A percentile compares a stretch with the other conserved stretches of the same genome.
These are phyloP conservation scores for Incumbomyces lentus DNA, from an alignment of 2,329 filamentous ascomycete species.

Conservation along the genomic window DNA sequence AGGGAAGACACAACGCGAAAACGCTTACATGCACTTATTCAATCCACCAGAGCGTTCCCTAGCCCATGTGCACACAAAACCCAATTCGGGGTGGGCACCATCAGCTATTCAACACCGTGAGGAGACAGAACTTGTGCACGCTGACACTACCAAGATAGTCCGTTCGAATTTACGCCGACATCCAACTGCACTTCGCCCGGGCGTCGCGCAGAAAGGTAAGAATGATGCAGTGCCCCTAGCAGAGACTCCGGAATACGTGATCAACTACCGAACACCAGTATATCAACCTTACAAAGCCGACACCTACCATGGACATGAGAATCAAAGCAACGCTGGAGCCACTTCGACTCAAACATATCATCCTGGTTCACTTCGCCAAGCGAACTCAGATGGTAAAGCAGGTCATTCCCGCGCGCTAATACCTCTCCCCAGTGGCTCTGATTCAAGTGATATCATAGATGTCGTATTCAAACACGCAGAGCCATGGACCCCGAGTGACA, in stretches of 20 bases:
- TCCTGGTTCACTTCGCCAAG: background rate
- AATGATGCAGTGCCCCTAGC: background rate
- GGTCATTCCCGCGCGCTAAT: no score
- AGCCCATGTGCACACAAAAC: background rate
- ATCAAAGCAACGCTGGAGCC: background rate
- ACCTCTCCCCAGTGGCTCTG: no score
- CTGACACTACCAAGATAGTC: background rate
- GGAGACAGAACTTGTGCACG: background rate
- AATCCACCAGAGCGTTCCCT: background rate
- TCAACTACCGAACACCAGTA: background rate
- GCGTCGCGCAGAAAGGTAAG: background rate
- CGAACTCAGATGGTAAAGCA: no score
- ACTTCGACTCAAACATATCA: background rate
- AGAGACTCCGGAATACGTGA: background rate
- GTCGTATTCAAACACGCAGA: no score
- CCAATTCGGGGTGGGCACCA: background rate
- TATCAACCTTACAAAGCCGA: background rate
- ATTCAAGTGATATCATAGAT: no score
- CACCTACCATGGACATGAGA: background rate
- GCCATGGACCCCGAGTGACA: no score
- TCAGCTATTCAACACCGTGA: background rate
- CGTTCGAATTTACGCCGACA: background rate
- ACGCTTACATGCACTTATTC: constrained; percentile 5
- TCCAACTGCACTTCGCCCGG: background rate
- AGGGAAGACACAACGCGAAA: background rate